These are phyloP conservation scores for Simplicillium sp. DNA, from an alignment of 2,329 filamentous ascomycete species.

Conservation along the genomic window DNA sequence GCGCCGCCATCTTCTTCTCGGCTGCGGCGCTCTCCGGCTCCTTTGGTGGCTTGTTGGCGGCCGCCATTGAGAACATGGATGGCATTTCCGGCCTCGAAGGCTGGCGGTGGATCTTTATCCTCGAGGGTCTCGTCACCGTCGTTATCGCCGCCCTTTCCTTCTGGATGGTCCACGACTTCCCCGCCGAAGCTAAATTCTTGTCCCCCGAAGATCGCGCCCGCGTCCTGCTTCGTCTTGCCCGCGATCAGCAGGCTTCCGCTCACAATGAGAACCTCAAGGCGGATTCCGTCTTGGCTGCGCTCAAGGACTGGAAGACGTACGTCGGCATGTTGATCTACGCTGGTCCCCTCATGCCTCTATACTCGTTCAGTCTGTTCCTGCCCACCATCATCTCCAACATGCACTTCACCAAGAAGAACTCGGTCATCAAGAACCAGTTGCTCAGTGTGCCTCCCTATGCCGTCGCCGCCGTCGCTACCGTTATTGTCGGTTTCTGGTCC, in stretches of 20 bases:
- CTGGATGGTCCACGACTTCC: constrained; percentile 78
- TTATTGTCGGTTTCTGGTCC: constrained; percentile 52
- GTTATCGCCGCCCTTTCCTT: constrained; percentile 59
- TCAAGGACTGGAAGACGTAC: constrained; percentile 82
- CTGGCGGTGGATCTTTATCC: constrained; percentile 59
- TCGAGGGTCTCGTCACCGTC: constrained; percentile 63
- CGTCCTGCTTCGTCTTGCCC: constrained; percentile 59
- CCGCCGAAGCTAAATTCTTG: constrained; percentile 66
- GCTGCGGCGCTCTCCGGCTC: constrained; percentile 72
- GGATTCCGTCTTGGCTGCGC: constrained; percentile 59
- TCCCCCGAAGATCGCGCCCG: constrained; percentile 58
- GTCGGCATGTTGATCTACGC: constrained; percentile 68
- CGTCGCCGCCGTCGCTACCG: constrained; percentile 24
- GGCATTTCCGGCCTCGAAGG: constrained; percentile 47
- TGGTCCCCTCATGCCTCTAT: constrained; percentile 63
- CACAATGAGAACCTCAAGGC: constrained; percentile 67
- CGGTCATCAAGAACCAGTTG: constrained; percentile 27
- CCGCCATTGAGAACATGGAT: constrained; percentile 61
- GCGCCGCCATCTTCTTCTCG: constrained; percentile 75
- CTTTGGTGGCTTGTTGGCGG: constrained; percentile 65
- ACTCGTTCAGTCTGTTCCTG: constrained; percentile 69
- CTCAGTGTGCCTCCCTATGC: constrained; percentile 37
- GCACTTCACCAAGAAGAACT: constrained; percentile 25
- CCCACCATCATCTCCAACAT: constrained; percentile 63
- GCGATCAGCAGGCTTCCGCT: constrained; percentile 66